Evolutionary conservation across 2,329 filamentous ascomycete species (phyloP), one percentile per base, ranked within the genome.

Genomic region (Botrytis paeoniae): DNA sequence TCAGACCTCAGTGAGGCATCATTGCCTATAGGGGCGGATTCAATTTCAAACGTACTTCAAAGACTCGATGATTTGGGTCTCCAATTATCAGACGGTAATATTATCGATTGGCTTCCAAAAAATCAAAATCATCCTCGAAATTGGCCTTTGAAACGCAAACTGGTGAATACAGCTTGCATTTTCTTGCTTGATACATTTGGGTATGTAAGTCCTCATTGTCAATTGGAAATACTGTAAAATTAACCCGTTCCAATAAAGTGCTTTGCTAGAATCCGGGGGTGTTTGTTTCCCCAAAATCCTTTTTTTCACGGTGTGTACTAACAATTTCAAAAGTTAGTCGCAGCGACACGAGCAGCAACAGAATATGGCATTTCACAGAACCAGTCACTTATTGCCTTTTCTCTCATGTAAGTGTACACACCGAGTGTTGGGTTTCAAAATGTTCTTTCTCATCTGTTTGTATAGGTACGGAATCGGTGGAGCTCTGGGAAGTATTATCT

Each of bases 401-500:
- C 37, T 51, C 51, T 69, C 20, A 69, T 69, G 66, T 69, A n/a
- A 69, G 66, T 29, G 51, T 22, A 69, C 25, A 20, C 20, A 41
- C 29, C 3, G 41, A 29, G 5, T 60, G 5, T 32, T n/a, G 5
- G 29, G 14, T 43, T 20, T 60, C 20, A n/a, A n/a, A 32, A 54
- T 29, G 16, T 22, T 39, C 35, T 3, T 68, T 41, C 45, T 68
- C 32, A 68, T 54, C 8, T 68, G 32, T 54, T 68, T 39, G 4
- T 54, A 39, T 60, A 69, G 66, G 51, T 69, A 69, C 48, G 51
- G 35, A 43, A 32, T 82, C 4, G 81, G 81, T 16, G 82, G 84
- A 76, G 82, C 80, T 8, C 35, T 84, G 16, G 82, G 82, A 8
- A 82, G 81, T 1, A 78, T 83, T 9, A 54, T 84, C 9, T 81